phyloP scores from a whole-genome alignment of 441 rosid species.

The Sinapis alba region DNA sequence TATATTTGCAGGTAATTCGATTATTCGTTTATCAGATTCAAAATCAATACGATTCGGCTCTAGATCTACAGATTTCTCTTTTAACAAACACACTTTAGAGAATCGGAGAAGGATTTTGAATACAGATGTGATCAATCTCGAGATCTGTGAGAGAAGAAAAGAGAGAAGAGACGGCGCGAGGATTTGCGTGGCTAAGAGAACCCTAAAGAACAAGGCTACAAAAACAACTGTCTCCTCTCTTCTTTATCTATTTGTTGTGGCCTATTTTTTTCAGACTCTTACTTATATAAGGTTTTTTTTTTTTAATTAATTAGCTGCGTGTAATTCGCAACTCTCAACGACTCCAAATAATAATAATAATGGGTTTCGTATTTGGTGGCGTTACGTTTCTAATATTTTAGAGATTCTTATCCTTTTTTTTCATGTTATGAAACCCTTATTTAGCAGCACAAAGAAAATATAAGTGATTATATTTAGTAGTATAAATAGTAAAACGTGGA shows the following conservation, averaged over 20 bases:
- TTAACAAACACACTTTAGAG: neutral
- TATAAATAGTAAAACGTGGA: neutral
- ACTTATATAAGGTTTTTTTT: neutral
- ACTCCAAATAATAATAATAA: neutral
- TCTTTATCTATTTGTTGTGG: neutral
- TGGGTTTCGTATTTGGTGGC: neutral
- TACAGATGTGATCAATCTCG: neutral
- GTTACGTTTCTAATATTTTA: neutral
- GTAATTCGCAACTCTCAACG: neutral
- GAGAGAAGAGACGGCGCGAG: slow-evolving; percentile 20
- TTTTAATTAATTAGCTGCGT: neutral
- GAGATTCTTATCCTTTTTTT: neutral
- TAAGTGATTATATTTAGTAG: neutral
- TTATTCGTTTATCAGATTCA: slow-evolving; percentile 30
- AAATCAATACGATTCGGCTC: slow-evolving; percentile 13
- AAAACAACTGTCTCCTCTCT: neutral
- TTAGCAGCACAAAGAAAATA: neutral
- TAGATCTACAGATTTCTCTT: slow-evolving; percentile 18
- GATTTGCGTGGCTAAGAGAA: slow-evolving; percentile 5
- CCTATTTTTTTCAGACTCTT: neutral
- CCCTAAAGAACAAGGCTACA: slow-evolving; percentile 10
- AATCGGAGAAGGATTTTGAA: neutral
- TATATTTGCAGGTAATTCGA: neutral
- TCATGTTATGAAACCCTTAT: neutral
- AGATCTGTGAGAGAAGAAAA: neutral